Evolutionary conservation across 1,284 basidiomycete species (phyloP), one percentile per base, ranked within the genome.

Genomic region (Fomitopsis schrenkii): DNA sequence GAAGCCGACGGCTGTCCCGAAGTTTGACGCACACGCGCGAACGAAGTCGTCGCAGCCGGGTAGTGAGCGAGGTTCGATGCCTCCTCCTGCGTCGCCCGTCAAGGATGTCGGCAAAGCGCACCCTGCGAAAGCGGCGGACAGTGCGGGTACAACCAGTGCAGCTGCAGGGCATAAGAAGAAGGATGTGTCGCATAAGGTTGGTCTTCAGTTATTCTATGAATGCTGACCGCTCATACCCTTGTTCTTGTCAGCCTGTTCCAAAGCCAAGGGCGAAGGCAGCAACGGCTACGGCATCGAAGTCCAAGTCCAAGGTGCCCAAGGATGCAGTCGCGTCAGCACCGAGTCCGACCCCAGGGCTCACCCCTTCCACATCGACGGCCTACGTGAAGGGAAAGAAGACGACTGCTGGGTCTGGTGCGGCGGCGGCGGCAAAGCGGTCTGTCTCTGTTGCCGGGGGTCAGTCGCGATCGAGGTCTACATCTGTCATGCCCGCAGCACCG

Each of bases 391-490:
- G 67, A 45, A 76, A 74, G 67, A 77, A 77, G 65, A 62, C 67
- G 8, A 44, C 64, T 17, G 59, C 62, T n/a, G 59, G 26, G 12
- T 50, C 62, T n/a, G 41, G 62, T 33, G 62, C 57, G 12, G 57
- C 59, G 3, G 46, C 66, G n/a, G 65, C 63, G 17, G 58, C 68
- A n/a, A 76, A 74, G 60, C 74, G 73, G 35, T 68, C 71, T 8
- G 65, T 65, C 4, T 70, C 72, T n/a, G 60, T 64, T 26, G 65
- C 60, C 9, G 68, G 71, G 22, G 73, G 74, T 0, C 75, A 75
- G 33, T 79, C 80, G 22, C 80, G 88, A 40, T 90, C 89, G 35
- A 81, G 89, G 15, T 91, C 90, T 6, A 78, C 85, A 9, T 90
- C 88, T 42, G 82, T 80, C 45, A 84, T 89, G 76, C 88, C 87